Evolutionary conservation across 2,329 filamentous ascomycete species (phyloP), one percentile per base, ranked within the genome.

Genomic region (Fusarium equiseti): DNA sequence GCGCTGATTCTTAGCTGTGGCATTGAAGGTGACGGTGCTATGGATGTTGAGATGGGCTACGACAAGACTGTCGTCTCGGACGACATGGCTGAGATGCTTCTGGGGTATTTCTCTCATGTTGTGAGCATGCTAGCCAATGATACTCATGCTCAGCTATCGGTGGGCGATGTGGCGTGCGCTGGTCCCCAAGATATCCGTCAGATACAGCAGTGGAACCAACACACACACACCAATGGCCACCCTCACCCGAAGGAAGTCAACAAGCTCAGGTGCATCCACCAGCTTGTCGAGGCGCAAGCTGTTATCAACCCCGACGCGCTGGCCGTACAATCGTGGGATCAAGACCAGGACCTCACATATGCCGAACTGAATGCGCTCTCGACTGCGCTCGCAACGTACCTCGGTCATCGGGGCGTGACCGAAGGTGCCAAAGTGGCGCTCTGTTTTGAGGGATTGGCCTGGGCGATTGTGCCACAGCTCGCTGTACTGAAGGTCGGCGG

Each of bases 41-140:
- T 56, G 52, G 52, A 56, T 56, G 52, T 56, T 56, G 52, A 56
- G 42, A 56, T 56, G 52, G 52, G 52, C 52, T 56, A 56, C 52
- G 52, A 56, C 29, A 56, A 46, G 43, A 56, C 52, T 56, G 52
- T 56, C 20, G 42, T 56, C 52, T 56, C 52, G 52, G 42, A 16
- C 42, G 52, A 56, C 42, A 46, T 56, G 52, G 52, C 52, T 56
- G 52, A 56, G 52, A 56, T 56, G 52, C 52, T 56, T 56, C 29
- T 56, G 43, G 52, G 52, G 52, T 38, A 56, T 56, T 56, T 56
- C 52, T 56, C 42, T 40, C 31, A 56, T 56, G 42, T 56, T 40
- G 52, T 46, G 52, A 56, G 43, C 52, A 56, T 56, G 52, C 52
- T 56, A 46, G 42, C 52, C 52, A 46, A 56, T 46, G 52, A 56